Conservation (phyloP, 1,284 basidiomycete genomes). For the Malassezia nana region DNA sequence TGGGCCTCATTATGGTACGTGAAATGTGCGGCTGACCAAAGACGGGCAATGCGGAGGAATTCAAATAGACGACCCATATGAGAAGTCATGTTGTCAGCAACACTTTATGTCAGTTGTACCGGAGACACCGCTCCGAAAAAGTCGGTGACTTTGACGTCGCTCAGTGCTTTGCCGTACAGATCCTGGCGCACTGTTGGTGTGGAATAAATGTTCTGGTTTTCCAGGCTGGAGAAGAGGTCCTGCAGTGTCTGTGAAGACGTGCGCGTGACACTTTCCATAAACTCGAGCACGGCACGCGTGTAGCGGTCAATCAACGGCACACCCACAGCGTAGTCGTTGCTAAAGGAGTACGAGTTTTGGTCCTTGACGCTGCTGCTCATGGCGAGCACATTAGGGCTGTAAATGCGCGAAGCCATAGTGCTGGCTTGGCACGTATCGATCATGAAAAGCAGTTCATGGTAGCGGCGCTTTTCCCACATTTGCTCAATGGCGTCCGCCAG, state of each 20-base stretch:
- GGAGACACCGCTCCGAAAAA: conserved; percentile 88
- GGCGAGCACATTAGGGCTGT: conserved; percentile 88
- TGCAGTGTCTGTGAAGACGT: conserved; percentile 69
- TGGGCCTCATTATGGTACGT: conserved; percentile 19
- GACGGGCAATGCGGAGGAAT: conserved; percentile 18
- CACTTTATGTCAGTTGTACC: conserved; percentile 55
- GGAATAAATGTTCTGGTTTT: conserved; percentile 58
- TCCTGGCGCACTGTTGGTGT: conserved; percentile 76
- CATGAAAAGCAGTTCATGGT: conserved; percentile 96
- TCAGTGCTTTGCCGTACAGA: conserved; percentile 63
- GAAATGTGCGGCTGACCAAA: not conserved
- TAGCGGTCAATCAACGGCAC: conserved; percentile 90
- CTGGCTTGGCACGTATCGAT: conserved; percentile 97
- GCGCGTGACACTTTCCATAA: conserved; percentile 84
- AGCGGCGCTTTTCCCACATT: conserved; percentile 89
- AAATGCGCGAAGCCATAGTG: conserved; percentile 86
- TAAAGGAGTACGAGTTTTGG: conserved; percentile 88
- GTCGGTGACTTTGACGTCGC: conserved; percentile 72
- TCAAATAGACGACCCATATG: conserved; percentile 4
- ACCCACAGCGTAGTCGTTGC: conserved; percentile 84
- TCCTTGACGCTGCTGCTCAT: conserved; percentile 79
- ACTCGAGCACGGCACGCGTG: conserved; percentile 82
- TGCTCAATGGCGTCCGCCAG: conserved; percentile 82
- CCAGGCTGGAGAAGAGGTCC: conserved; percentile 54
- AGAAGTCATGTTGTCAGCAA: not conserved